These are phyloP conservation scores for Aspergillus glaucus DNA, from an alignment of 2,329 filamentous ascomycete genomes.

Conservation along the genomic window DNA sequence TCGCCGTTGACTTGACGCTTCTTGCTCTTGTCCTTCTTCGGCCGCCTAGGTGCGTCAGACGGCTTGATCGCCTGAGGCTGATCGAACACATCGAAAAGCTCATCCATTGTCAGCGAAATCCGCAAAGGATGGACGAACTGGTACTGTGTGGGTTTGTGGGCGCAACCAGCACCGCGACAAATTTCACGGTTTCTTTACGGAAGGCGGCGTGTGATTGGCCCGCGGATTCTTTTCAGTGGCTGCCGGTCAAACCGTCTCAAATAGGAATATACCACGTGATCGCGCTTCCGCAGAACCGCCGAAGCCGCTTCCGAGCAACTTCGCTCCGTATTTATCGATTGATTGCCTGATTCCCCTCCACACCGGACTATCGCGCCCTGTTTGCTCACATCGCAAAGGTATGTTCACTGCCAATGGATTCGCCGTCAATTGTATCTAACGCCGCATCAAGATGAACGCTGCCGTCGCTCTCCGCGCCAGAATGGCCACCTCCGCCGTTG, in stretches of 20 bases:
- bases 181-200: slow-evolving; percentile 26
- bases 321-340: slow-evolving; percentile 15
- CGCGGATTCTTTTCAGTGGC: slow-evolving; percentile 1
- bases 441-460: slow-evolving; percentile 65
- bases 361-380: neutral
- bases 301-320: slow-evolving; percentile 5
- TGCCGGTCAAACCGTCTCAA: slow-evolving; percentile 16
- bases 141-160: slow-evolving; percentile 6
- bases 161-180: slow-evolving; percentile 23
- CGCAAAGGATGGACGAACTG: slow-evolving; percentile 12
- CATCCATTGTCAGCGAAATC: slow-evolving; percentile 54
- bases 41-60: slow-evolving; percentile 29
- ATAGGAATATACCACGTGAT: slow-evolving; percentile 8
- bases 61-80: slow-evolving; percentile 44
- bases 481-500: slow-evolving; percentile 60
- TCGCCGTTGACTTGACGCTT: slow-evolving; percentile 81
- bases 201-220: slow-evolving; percentile 20
- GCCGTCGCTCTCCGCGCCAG: slow-evolving; percentile 57
- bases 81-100: slow-evolving; percentile 77
- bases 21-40: slow-evolving; percentile 61
- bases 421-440: slow-evolving; percentile 36
- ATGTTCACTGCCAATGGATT: slow-evolving; percentile 4
- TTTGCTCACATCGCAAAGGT: slow-evolving; percentile 25
- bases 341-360: slow-evolving; percentile 19
- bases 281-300: slow-evolving; percentile 3